Evolutionary conservation across 768 basidiomycete species (phyloP), one percentile per base, ranked within the genome.

Genomic region (Cystobasidium onofrii): DNA sequence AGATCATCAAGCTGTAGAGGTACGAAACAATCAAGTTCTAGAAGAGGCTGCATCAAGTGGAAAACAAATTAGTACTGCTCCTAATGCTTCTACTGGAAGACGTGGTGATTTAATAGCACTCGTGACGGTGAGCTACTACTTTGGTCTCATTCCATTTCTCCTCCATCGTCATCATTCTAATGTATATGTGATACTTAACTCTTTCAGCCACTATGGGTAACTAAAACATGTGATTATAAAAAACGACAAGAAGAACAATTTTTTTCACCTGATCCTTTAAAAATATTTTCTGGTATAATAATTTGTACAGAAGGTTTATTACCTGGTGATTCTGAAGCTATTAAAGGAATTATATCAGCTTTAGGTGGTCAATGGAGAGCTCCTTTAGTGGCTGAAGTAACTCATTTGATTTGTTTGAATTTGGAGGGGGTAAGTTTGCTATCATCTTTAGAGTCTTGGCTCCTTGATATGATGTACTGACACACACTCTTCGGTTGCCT

Each of bases 341-440:
- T 95, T 46, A 85, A 85, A 0, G 88, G 87, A 0, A 90, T 88
- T 0, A 86, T 94, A 33, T 84, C 84, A 1, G 86, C 87, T 0
- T 85, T 90, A 1, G 92, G 93, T 1, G 93, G 93, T 0, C 88
- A 90, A 80, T 91, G 87, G 87, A 86, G 90, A 29, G 81, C 82
- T 0, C 87, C 86, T 10, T 85, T 94, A 62, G 92, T 91, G 0
- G 85, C 86, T 73, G 92, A 95, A 73, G 89, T 92, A 25, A 94
- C 93, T 0, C 93, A 95, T 79, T 85, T 95, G 63, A 89, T 94
- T 77, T 86, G 87, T 34, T 81, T 88, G 39, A 81, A 83, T 20
- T 75, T 65, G 63, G 79, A 73, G 1, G 79, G 78, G 1, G 80
- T 80, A 36, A 60, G 79, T 75, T 31, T 13, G 6, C 66, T n/a